Conservation (phyloP, 2,329 filamentous ascomycete species). For the Immersiporthe knoxdaviesiana region DNA sequence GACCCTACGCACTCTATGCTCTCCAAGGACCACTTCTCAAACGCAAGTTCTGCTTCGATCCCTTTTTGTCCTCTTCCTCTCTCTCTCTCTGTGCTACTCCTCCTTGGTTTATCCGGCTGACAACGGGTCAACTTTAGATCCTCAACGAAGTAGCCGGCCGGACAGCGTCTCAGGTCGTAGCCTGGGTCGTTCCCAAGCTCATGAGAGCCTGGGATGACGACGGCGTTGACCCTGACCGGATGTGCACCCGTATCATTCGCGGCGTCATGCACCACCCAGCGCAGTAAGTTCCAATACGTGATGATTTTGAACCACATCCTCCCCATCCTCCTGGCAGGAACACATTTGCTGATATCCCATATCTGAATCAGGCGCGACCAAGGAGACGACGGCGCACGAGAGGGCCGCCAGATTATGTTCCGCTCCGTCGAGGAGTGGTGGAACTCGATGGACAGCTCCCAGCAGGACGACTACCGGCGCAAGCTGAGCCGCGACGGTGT, state of each 20-base stretch:
- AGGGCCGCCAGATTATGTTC: conserved; percentile 80
- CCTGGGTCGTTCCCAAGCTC: conserved; percentile 86
- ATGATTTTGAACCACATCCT: no score
- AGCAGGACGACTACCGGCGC: conserved; percentile 68
- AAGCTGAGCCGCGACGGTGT: conserved; percentile 82
- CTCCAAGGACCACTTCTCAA: conserved; percentile 93
- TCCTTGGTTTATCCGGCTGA: conserved; percentile 6
- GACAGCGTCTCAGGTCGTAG: conserved; percentile 76
- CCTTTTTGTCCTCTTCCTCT: not conserved
- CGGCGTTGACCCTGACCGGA: conserved; percentile 66
- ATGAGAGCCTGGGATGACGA: conserved; percentile 89
- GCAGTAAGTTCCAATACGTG: conserved; percentile 43
- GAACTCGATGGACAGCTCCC: conserved; percentile 64
- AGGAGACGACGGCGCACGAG: conserved; percentile 70
- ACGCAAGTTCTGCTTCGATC: conserved; percentile 53
- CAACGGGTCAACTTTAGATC: conserved; percentile 49
- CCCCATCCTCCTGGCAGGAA: not conserved
- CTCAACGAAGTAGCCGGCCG: conserved; percentile 88
- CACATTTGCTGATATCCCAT: not conserved
- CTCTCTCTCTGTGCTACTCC: no score
- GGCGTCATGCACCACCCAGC: conserved; percentile 90
- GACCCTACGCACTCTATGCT: conserved; percentile 96
- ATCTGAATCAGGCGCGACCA: conserved; percentile 50
- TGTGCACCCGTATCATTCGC: conserved; percentile 75
- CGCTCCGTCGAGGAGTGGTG: conserved; percentile 83